phyloP scores from a whole-genome alignment of 495 filamentous ascomycete species.

The Delitschia confertaspora region DNA sequence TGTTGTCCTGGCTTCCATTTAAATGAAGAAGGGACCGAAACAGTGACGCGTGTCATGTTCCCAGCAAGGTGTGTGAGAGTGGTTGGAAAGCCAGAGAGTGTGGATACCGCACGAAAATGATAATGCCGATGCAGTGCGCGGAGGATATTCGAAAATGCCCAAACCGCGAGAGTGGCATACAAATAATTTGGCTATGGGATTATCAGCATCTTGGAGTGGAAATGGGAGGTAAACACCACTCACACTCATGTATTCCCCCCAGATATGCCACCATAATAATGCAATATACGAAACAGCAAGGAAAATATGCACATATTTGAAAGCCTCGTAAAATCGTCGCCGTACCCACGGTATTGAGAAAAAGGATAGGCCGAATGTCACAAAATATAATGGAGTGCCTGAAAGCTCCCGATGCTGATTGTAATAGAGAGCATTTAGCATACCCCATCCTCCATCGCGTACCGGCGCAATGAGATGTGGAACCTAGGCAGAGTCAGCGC shows the following conservation, averaged over 20 bases:
- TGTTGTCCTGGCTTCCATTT: conserved; percentile 21
- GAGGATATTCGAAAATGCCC: conserved; percentile 5
- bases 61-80: conserved; percentile 12
- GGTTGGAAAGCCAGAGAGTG: conserved; percentile 9
- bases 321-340: conserved; percentile 9
- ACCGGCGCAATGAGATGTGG: conserved; percentile 16
- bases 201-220: neutral
- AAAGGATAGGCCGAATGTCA: conserved; percentile 8
- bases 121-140: conserved; percentile 5
- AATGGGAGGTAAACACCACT: conserved; percentile 1
- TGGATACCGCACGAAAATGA: neutral
- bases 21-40: conserved; percentile 12
- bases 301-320: conserved; percentile 15
- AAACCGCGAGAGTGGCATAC: conserved; percentile 7
- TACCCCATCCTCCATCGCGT: conserved; percentile 11
- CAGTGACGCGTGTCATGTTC: conserved; percentile 8
- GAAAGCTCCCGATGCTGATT: conserved; percentile 12
- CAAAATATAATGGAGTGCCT: conserved; percentile 11
- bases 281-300: conserved; percentile 10
- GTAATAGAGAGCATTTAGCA: conserved; percentile 5
- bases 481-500: conserved; percentile 7
- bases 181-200: conserved; percentile 9
- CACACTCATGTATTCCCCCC: conserved; percentile 22
- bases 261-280: conserved; percentile 17
- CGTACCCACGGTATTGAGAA: conserved; percentile 15